phyloP scores from a whole-genome alignment of 2,329 filamentous ascomycete genomes.

The Paecilomyces sp. region DNA sequence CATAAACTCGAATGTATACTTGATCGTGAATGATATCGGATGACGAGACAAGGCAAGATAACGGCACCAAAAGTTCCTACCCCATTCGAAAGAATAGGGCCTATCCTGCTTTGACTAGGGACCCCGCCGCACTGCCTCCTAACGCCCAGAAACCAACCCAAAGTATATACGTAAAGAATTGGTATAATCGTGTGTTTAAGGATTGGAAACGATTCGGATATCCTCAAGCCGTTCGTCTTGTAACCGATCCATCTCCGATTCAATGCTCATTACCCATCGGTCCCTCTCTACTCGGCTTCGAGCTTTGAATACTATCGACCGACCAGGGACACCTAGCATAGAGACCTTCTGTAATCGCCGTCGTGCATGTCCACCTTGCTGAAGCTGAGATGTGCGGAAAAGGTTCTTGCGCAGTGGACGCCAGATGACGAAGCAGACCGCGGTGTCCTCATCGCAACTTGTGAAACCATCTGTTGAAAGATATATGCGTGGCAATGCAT shows the following conservation, averaged over 20 bases:
- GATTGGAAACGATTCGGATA: constrained; percentile 35
- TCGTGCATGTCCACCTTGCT: constrained; percentile 32
- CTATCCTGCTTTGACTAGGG: too few species aligned
- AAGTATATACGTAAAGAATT: neutral
- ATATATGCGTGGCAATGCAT: constrained; percentile 54
- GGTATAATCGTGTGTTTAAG: neutral
- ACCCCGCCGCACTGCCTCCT: too few species aligned
- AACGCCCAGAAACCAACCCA: neutral
- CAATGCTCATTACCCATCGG: constrained; percentile 60
- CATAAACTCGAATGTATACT: neutral
- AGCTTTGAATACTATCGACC: constrained; percentile 60
- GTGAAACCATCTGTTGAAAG: constrained; percentile 53
- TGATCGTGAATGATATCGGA: neutral
- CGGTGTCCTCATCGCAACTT: constrained; percentile 57
- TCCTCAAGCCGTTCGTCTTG: constrained; percentile 42
- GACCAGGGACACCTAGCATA: constrained; percentile 52
- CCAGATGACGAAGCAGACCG: constrained; percentile 62
- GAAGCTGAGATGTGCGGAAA: constrained; percentile 42
- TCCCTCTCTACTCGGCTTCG: constrained; percentile 59
- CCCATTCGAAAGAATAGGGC: too few species aligned
- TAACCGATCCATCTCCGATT: constrained; percentile 58
- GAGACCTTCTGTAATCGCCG: constrained; percentile 52
- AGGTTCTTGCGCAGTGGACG: constrained; percentile 51
- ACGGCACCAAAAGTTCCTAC: too few species aligned
- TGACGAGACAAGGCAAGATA: too few species aligned